Base-by-base conservation (phyloP, 2,329 filamentous ascomycete genomes). In the Ophiobolus disseminans region DNA sequence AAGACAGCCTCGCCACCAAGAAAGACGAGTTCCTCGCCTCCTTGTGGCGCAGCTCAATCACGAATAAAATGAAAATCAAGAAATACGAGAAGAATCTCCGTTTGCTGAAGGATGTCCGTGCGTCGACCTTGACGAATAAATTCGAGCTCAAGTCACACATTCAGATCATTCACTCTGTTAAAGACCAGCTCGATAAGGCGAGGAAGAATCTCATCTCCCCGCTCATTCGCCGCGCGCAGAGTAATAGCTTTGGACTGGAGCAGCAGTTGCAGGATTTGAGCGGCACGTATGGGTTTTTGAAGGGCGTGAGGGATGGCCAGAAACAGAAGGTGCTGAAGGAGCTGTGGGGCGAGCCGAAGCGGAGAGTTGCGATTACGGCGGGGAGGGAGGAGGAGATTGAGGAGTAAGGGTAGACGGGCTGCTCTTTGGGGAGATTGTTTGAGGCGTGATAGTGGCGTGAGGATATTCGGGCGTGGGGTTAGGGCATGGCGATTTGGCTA, bases 31-130 rank as follows among this genome's bases (percentile, higher is more conserved):
- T 94, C 63, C 86, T 97, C 34, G 87, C 87, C 2, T 88, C 86
- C 2, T 82, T 97, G 7, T 97, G 93, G 93, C 89, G 89, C 2
- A 86, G 87, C 37, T 85, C 96, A 17, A 84, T 97, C 1, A 92
- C 91, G 1, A 88, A 89, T 64, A 86, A 88, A 6, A 81, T 80
- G 35, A 82, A 87, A 58, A 80, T 96, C n/a, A 84, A 85, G 68
- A 97, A 97, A 73, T 97, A 91, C 73, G 91, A 96, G 72, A 90
- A 89, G 75, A 97, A 97, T 78, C 87, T 88, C 54, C 81, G 86
- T 40, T 80, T 97, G 1, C 83, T 97, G 19, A 83, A 82, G 40
- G 88, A 87, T 57, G 88, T 97, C 47, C 86, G 91, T 55, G 84
- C 88, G 49, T 89, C 88, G 63, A 96, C 92, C 1, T 86, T 96